A percentile compares a stretch with the other conserved stretches of the same genome.
These are phyloP conservation scores for Coemansia sp. DNA, from an alignment of 192 early-diverging fungal genomes.

Conservation along the genomic window DNA sequence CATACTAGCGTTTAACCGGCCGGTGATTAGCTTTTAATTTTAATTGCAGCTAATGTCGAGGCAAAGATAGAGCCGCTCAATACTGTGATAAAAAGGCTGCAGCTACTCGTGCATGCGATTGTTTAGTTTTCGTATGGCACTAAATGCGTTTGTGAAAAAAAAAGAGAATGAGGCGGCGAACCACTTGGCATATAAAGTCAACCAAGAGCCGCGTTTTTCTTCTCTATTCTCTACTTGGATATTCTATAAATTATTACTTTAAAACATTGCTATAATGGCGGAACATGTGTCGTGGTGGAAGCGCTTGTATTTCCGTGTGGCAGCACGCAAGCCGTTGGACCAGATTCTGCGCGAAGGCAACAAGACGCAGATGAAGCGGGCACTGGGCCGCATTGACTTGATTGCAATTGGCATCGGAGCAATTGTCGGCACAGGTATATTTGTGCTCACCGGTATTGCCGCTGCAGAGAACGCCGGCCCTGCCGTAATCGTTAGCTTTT, in stretches of 20 bases:
- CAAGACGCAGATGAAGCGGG: slow-evolving; percentile 55
- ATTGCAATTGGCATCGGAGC: slow-evolving; percentile 68
- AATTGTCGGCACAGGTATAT: slow-evolving; percentile 82
- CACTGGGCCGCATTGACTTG: slow-evolving; percentile 62
- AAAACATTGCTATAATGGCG: neutral
- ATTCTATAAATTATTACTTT: neutral
- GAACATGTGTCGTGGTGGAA: slow-evolving; percentile 25
- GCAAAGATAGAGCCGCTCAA: neutral
- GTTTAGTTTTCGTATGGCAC: slow-evolving; percentile 1
- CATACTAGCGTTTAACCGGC: no score
- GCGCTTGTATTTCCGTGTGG: slow-evolving; percentile 15
- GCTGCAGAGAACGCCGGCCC: slow-evolving; percentile 80
- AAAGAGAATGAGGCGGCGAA: no score
- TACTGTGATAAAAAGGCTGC: neutral
- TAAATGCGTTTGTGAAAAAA: neutral
- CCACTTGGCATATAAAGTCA: no score
- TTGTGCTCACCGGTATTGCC: slow-evolving; percentile 71
- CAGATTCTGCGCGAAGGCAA: slow-evolving; percentile 48
- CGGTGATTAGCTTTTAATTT: no score
- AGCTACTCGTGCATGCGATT: neutral
- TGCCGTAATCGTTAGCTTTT: slow-evolving; percentile 75
- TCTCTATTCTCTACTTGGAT: neutral
- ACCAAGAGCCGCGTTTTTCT: neutral
- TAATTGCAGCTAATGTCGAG: neutral
- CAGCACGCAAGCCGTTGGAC: slow-evolving; percentile 44